Conservation (phyloP, 2,329 filamentous ascomycete species). For the Pseudogymnoascus sp. region DNA sequence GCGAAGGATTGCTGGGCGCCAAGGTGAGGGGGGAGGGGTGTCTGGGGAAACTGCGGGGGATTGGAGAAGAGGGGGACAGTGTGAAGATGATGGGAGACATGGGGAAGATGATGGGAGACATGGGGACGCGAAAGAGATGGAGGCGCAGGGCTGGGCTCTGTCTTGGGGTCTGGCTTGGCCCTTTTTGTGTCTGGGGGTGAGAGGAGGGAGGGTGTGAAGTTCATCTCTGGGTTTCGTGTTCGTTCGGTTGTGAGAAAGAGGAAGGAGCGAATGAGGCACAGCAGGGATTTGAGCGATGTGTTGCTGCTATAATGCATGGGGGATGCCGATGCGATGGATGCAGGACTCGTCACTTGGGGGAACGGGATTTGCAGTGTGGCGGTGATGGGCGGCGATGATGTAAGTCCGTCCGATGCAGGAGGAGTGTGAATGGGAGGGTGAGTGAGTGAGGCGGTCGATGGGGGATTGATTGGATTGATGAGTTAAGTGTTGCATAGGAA, state of each 20-base stretch:
- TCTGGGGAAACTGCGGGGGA: background rate
- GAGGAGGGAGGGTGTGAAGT: background rate
- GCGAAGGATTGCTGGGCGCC: background rate
- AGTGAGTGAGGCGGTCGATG: background rate
- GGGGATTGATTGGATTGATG: background rate
- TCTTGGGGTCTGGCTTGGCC: background rate
- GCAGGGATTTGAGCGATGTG: background rate
- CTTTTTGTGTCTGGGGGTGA: background rate
- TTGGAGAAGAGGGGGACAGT: background rate
- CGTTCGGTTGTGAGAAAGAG: background rate
- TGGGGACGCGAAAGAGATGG: background rate
- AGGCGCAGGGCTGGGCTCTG: constrained; percentile 1
- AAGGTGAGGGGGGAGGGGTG: background rate
- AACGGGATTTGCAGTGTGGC: background rate
- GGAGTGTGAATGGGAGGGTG: too few relatives aligned
- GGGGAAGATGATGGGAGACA: too few relatives aligned
- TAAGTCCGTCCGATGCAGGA: background rate
- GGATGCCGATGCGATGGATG: background rate
- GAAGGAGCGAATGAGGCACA: background rate
- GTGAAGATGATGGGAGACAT: too few relatives aligned
- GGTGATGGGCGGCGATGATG: background rate
- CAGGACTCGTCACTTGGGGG: background rate
- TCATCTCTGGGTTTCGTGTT: too few relatives aligned
- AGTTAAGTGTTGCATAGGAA: background rate
- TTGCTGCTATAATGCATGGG: too few relatives aligned